Evolutionary conservation across 768 basidiomycete genomes (phyloP).

Genomic region (Termitomyces sp.): DNA sequence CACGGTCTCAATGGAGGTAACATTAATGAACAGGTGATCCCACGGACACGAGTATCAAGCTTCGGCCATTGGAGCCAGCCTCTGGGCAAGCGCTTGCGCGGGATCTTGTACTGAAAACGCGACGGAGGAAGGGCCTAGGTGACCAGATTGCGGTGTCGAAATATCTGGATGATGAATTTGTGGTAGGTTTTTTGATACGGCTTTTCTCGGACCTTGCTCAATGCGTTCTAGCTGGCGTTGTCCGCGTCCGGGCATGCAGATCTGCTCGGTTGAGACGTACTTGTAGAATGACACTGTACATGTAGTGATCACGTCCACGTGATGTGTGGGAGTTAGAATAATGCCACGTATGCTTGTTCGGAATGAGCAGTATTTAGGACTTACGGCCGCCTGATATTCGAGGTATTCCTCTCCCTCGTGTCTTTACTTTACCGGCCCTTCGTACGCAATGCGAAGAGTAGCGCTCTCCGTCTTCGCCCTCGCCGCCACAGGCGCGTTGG

Average conservation of each 20-base stretch:
- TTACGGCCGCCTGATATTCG: constrained; percentile 15
- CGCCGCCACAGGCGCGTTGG: constrained; percentile 58
- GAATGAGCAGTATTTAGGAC: constrained; percentile 30
- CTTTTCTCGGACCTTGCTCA: constrained; percentile 5
- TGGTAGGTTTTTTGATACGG: constrained; percentile 44
- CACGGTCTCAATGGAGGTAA: constrained; percentile 16
- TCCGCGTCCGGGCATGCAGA: constrained; percentile 97
- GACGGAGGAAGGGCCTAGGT: constrained; percentile 92
- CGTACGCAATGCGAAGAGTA: constrained; percentile 84
- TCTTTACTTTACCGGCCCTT: constrained; percentile 48
- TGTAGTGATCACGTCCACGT: constrained; percentile 26
- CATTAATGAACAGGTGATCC: constrained; percentile 69
- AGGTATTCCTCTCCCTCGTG: constrained; percentile 30
- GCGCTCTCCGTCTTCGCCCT: constrained; percentile 73
- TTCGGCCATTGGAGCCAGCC: constrained; percentile 94
- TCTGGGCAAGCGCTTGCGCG: constrained; percentile 93
- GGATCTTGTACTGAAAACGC: constrained; percentile 94
- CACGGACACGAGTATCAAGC: constrained; percentile 94
- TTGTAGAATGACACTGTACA: constrained; percentile 7
- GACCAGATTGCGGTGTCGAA: constrained; percentile 98
- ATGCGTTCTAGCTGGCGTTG: constrained; percentile 65
- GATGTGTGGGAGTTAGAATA: constrained; percentile 31
- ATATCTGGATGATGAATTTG: constrained; percentile 96
- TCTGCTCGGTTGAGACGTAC: constrained; percentile 51
- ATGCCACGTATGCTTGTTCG: constrained; percentile 38